Base-by-base conservation (phyloP, 495 filamentous ascomycete genomes). In the Penicillium paradoxum region DNA sequence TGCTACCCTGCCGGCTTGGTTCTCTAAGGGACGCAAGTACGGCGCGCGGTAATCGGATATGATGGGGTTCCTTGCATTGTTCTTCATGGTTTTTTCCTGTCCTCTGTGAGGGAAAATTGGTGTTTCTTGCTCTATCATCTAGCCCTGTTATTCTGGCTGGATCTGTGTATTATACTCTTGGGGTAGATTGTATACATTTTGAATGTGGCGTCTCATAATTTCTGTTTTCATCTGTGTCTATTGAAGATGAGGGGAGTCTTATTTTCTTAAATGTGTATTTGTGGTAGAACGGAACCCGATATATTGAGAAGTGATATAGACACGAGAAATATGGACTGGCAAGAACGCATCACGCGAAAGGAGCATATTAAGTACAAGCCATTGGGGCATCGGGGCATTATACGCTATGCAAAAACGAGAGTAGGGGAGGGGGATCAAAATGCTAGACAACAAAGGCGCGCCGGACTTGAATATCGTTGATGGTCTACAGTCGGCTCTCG, bases 401-500 rank as follows among this genome's bases (percentile, higher is more conserved):
- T 51, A 57, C 59, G 64, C 64, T 69, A 67, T 64, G 62, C 56
- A 63, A 57, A 27, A 57, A 62, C 6, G 33, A 48, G 47, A 43
- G 55, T 53, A 34, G 44, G 55, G 14, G 34, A 15, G n/a, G 48
- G 24, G 19, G 39, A 18, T 29, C 42, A 48, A 39, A 39, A 33
- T 34, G 19, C 48, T 24, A 49, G 32, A 50, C 30, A 36, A 32
- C 2, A 36, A 13, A 40, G 32, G 17, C 1, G 40, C 33, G 30
- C 5, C 32, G 9, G 45, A 38, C 25, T 33, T 15, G 1, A 32
- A 29, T 25, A 6, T 45, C 42, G 25, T 36, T 10, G 38, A 30
- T n/a, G 6, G 10, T 33, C 40, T 69, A 87, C 51, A 87, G 65
- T 30, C 79, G 74, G 56, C 81, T 85, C 59, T 87, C 84, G 36